phyloP scores from a whole-genome alignment of 768 basidiomycete genomes.

The Strobilomyces echinocephalus region DNA sequence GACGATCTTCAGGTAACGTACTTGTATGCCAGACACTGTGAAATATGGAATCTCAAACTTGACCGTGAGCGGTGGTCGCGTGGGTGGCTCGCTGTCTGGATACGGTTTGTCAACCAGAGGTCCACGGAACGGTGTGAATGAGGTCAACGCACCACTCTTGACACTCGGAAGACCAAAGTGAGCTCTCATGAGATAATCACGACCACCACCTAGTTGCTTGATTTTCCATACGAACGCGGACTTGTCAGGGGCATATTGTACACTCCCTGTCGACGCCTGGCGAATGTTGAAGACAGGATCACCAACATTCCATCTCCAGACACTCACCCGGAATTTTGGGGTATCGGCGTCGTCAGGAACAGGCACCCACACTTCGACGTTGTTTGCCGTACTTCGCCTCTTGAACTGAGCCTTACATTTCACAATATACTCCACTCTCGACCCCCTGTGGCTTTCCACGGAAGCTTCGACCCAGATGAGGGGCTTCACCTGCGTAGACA shows the following conservation, averaged over 20 bases:
- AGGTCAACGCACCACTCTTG: slow-evolving; percentile 61
- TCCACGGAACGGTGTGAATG: background rate
- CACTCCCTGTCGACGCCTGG: slow-evolving; percentile 90
- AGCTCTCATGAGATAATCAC: slow-evolving; percentile 97
- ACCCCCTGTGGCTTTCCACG: slow-evolving; percentile 92
- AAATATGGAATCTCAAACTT: slow-evolving; percentile 99
- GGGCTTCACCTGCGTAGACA: slow-evolving; percentile 94
- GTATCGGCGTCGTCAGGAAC: slow-evolving; percentile 98
- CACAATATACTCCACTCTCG: slow-evolving; percentile 91
- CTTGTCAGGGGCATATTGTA: slow-evolving; percentile 97
- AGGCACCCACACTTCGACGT: slow-evolving; percentile 98
- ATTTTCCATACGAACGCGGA: slow-evolving; percentile 99
- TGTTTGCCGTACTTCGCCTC: slow-evolving; percentile 92
- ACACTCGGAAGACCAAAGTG: slow-evolving; percentile 97
- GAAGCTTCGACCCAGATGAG: slow-evolving; percentile 92
- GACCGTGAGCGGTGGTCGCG: slow-evolving; percentile 92
- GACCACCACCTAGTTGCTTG: slow-evolving; percentile 92
- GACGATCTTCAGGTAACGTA: slow-evolving; percentile 96
- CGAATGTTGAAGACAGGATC: background rate
- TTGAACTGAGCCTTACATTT: slow-evolving; percentile 98
- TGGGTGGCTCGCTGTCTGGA: slow-evolving; percentile 57
- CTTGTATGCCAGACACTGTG: slow-evolving; percentile 95
- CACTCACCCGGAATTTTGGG: slow-evolving; percentile 84
- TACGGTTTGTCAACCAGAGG: slow-evolving; percentile 15
- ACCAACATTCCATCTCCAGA: background rate